Percentiles rank a stretch among this genome's conserved stretches.
phyloP scores from a whole-genome alignment of 352 stramenopile genomes.

The Phytophthora ramorum region DNA sequence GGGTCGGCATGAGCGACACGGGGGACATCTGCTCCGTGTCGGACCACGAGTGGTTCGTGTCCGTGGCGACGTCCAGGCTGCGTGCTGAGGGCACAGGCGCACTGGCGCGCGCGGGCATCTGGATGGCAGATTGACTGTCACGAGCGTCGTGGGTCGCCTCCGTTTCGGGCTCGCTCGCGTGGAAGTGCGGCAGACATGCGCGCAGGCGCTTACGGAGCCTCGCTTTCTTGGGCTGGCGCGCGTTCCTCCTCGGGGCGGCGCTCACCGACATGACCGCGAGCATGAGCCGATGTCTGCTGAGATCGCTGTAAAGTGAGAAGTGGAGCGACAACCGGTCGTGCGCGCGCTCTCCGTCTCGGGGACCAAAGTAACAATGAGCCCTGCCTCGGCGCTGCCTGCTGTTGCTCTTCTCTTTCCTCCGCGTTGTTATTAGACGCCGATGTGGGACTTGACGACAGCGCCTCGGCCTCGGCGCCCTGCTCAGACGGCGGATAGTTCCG shows the following conservation, averaged over 20 bases:
- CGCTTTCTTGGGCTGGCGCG: constrained; percentile 14
- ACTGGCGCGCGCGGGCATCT: constrained; percentile 12
- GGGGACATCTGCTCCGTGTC: constrained; percentile 51
- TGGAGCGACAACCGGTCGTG: neutral
- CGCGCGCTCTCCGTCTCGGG: constrained; percentile 1
- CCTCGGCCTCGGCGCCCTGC: no score
- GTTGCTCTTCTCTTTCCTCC: neutral
- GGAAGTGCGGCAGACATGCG: constrained; percentile 36
- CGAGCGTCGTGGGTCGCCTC: constrained; percentile 11
- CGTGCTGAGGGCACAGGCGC: neutral
- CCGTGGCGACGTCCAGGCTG: constrained; percentile 7
- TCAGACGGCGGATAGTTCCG: constrained; percentile 22
- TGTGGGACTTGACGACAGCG: constrained; percentile 10
- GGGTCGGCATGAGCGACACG: constrained; percentile 25
- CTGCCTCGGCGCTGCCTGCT: constrained; percentile 29
- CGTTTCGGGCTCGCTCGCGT: constrained; percentile 17
- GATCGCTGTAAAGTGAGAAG: constrained; percentile 14
- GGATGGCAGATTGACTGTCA: constrained; percentile 11
- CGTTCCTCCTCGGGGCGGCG: neutral
- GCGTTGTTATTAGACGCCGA: constrained; percentile 20
- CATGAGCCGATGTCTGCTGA: constrained; percentile 16
- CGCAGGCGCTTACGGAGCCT: constrained; percentile 38
- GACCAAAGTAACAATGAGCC: constrained; percentile 27
- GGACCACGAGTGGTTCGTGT: constrained; percentile 48
- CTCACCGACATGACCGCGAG: constrained; percentile 33